Evolutionary conservation across 202 grass and related monocot genomes (phyloP).

Genomic region (Tripidium arundinaceum): DNA sequence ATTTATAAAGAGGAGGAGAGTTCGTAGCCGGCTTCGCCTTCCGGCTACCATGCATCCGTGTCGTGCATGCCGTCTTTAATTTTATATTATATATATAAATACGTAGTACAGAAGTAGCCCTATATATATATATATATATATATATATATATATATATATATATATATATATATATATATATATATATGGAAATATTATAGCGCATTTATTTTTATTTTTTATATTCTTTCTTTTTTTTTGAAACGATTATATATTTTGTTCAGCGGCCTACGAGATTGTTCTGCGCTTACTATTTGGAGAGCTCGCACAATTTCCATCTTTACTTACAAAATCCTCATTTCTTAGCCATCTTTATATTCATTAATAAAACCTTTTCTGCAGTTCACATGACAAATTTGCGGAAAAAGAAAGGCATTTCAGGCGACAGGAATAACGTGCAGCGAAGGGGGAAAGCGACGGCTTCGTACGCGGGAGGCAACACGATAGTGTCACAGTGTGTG

Average conservation of each 20-base stretch:
- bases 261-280: too few species aligned
- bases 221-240: too few species aligned
- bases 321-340: background rate
- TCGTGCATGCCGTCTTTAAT: background rate
- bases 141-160: too few species aligned
- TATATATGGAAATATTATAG: too few species aligned
- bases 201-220: too few species aligned
- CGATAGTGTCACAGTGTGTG: background rate
- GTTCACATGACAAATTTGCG: background rate
- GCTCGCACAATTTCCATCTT: too few species aligned
- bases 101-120: too few species aligned
- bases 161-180: too few species aligned
- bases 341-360: background rate
- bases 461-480: background rate
- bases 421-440: background rate
- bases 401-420: background rate
- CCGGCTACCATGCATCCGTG: background rate
- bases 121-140: too few species aligned
- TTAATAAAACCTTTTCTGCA: background rate
- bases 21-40: conserved; percentile 15
- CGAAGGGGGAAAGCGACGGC: background rate
- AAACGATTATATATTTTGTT: too few species aligned
- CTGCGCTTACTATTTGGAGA: too few species aligned
- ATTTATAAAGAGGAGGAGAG: conserved; percentile 20
- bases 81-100: too few species aligned